These are phyloP conservation scores for Cladophialophora immunda DNA, from an alignment of 2,329 filamentous ascomycete genomes.

Conservation along the genomic window DNA sequence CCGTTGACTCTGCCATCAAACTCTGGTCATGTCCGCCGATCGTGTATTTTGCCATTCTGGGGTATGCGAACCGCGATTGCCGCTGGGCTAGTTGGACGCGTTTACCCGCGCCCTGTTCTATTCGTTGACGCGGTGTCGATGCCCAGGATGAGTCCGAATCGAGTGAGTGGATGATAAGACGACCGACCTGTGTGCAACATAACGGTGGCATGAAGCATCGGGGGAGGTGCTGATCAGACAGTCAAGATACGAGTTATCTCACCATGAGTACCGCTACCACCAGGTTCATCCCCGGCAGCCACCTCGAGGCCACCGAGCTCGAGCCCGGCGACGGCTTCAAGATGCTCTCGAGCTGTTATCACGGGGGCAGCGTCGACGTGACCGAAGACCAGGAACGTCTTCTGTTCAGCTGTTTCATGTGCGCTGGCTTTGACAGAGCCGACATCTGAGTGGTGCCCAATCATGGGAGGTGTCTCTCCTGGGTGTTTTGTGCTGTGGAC, in stretches of 20 bases:
- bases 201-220: too few relatives aligned
- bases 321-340: constrained; percentile 48
- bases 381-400: constrained; percentile 46
- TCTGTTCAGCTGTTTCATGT: constrained; percentile 47
- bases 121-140: too few relatives aligned
- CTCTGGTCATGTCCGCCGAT: too few relatives aligned
- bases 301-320: constrained; percentile 20
- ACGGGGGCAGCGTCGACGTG: constrained; percentile 44
- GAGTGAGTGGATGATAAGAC: too few relatives aligned
- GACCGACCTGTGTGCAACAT: too few relatives aligned
- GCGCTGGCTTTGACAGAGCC: constrained; percentile 40
- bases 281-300: constrained; percentile 20
- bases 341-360: constrained; percentile 48
- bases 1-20: background rate
- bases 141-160: too few relatives aligned
- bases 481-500: too few relatives aligned
- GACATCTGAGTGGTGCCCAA: too few relatives aligned
- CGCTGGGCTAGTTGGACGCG: too few relatives aligned
- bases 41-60: background rate
- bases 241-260: background rate
- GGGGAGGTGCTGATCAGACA: background rate
- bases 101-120: too few relatives aligned
- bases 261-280: constrained; percentile 31
- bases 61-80: background rate
- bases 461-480: background rate